Base-by-base conservation (phyloP, 345 rosid genomes). In the Cardamine resedifolia region DNA sequence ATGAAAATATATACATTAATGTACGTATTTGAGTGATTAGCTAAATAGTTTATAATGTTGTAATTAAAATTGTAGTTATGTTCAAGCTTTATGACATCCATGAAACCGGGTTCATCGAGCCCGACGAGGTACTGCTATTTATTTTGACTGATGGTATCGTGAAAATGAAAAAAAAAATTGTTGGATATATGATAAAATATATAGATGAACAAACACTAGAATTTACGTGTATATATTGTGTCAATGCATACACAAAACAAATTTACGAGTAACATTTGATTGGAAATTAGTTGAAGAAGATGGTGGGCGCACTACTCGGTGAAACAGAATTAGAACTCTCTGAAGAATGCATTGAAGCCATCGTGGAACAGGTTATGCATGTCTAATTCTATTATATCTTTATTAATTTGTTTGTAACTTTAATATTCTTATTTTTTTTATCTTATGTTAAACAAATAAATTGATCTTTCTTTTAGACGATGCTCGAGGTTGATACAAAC, bases 311-410 rank as follows among this genome's bases (percentile, higher is more conserved):
- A 67, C 76, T 88, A 69, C 81, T 87, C 23, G 38, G 78, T 31
- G 98, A 92, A 84, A 87, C 94, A 18, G 88, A 82, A 24, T 74
- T 87, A 57, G 68, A 50, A 55, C 85, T 93, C 49, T 60, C 90
- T 0, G 15, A 80, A 58, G 92, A 85, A 26, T 45, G 19, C 2
- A 71, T 90, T 31, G 88, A 90, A 70, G 73, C 83, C 8, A 86
- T 93, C 45, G 80, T 93, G n/a, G 82, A 84, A 33, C 92, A 88
- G 93, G 97, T 88, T 48, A 47, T 18, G 41, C 53, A 39, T 50
- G 5, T 30, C 5, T 49, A 16, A 16, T 45, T 9, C 50, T 12
- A 14, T 20, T 8, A 45, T 43, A 71, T 18, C 3, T 11, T 30
- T 38, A 0, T 39, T 67, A n/a, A 31, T 4, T 36, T 59, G 9